phyloP scores from a whole-genome alignment of 345 rosid genomes.

The Eucalyptus tenuipes region DNA sequence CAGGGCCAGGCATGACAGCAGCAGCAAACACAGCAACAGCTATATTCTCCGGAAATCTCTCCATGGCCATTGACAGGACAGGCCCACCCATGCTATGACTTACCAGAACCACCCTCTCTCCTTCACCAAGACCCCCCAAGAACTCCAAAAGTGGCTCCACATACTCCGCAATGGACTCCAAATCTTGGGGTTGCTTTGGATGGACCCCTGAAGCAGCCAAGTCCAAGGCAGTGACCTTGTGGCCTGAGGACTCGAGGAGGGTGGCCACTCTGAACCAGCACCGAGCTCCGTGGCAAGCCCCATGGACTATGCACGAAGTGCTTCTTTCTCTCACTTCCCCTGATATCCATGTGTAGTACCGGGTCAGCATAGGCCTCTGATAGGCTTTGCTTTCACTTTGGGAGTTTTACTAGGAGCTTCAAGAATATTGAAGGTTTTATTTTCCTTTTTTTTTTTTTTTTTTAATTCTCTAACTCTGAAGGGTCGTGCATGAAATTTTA shows the following conservation, averaged over 20 bases:
- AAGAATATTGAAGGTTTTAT: not conserved
- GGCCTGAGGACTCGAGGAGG: conserved; percentile 4
- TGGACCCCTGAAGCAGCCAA: conserved; percentile 13
- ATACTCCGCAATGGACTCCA: conserved; percentile 8
- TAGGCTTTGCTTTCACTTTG: not conserved
- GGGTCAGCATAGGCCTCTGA: not conserved
- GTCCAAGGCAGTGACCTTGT: conserved; percentile 13
- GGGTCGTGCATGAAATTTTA: not conserved
- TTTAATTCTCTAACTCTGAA: not conserved
- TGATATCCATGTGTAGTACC: not conserved
- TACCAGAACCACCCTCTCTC: conserved; percentile 22
- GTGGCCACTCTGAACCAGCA: conserved; percentile 21
- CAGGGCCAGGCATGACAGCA: conserved; percentile 20
- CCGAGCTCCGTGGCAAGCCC: conserved; percentile 19
- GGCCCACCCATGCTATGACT: conserved; percentile 27
- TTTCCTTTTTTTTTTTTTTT: not conserved
- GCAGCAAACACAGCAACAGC: conserved; percentile 11
- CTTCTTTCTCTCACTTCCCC: not conserved
- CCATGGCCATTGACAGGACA: conserved; percentile 22
- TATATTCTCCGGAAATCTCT: conserved; percentile 22
- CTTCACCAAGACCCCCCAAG: conserved; percentile 8
- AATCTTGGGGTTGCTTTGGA: conserved; percentile 8
- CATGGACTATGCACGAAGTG: conserved; percentile 7
- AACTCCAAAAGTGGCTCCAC: conserved; percentile 17
- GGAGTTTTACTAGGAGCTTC: not conserved